Evolutionary conservation across 1,139 yeast genomes (phyloP), one percentile per base, ranked within the genome.

Genomic region (Pichia sp.): DNA sequence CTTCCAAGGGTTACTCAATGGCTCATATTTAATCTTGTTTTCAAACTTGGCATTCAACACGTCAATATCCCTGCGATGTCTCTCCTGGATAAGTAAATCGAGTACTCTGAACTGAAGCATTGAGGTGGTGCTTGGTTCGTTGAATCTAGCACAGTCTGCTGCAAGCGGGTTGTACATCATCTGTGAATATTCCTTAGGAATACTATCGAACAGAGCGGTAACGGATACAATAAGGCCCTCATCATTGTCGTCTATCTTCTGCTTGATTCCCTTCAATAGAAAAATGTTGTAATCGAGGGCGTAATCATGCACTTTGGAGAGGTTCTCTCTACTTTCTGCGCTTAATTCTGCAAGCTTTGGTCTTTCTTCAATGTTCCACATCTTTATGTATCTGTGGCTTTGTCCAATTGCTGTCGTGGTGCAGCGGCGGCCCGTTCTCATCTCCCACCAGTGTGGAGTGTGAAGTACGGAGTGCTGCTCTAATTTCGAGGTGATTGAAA

Each of bases 201-300:
- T 39, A 10, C 39, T 27, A 2, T 39, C 38, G 17, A 47, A 34
- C 4, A 52, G 29, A 2, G 49, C 42, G 9, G 41, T 20, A 13
- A 56, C 36, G 22, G 54, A 44, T 27, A 45, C 39, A 4, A 41
- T 29, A 29, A 56, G 32, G 19, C 49, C 45, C 2, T 31, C 36
- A 14, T 45, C 40, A 17, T 44, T 39, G 6, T 37, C 35, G 5
- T 33, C 31, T 26, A 59, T 38, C 3, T 50, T 35, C 2, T 44
- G 41, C 10, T 39, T 38, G 14, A 59, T 54, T 1, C 59, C 59
- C 33, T 48, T 46, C 37, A 49, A 54, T 5, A 59, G 40, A 28
- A 56, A 56, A 18, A 59, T 56, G 35, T 59, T 59, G 42, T 54
- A 59, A 37, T 59, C 64, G 6, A 59, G 39, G 1, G 60, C 59